A percentile compares a stretch with the other conserved stretches of the same genome.
These are phyloP conservation scores for Euphorbia tirucalli DNA, from an alignment of 345 rosid species.

Conservation along the genomic window DNA sequence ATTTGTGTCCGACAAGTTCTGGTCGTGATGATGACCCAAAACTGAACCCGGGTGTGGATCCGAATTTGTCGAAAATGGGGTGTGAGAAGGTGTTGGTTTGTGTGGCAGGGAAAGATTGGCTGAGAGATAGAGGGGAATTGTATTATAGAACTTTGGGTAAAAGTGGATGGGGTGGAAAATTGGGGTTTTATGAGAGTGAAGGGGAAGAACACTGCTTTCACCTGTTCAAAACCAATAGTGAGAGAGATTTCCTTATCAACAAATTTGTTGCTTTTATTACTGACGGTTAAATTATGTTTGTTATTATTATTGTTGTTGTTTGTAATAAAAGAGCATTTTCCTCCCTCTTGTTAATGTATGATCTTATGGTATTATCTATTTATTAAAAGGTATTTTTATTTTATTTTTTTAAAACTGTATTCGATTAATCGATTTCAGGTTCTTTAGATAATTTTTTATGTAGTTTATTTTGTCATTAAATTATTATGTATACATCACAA, in stretches of 20 bases:
- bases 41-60: slow-evolving; percentile 27
- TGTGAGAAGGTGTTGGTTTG: slow-evolving; percentile 38
- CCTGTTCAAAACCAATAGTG: slow-evolving; percentile 10
- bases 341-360: not conserved
- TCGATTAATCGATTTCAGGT: too few species aligned
- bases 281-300: not conserved
- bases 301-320: not conserved
- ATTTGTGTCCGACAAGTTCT: slow-evolving; percentile 29
- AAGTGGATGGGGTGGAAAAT: slow-evolving; percentile 35
- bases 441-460: too few species aligned
- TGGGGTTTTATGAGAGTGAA: slow-evolving; percentile 26
- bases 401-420: too few species aligned
- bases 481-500: too few species aligned
- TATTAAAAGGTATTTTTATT: too few species aligned
- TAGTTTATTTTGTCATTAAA: too few species aligned
- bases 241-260: not conserved
- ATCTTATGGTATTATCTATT: not conserved
- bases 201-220: slow-evolving; percentile 44
- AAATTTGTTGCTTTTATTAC: not conserved
- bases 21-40: slow-evolving; percentile 18
- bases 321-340: not conserved
- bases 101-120: slow-evolving; percentile 39
- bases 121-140: slow-evolving; percentile 29
- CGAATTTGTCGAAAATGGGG: slow-evolving; percentile 29
- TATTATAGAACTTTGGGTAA: slow-evolving; percentile 29